Conservation (phyloP, 177 flowering plant genomes). For the Vitis hybrid region DNA sequence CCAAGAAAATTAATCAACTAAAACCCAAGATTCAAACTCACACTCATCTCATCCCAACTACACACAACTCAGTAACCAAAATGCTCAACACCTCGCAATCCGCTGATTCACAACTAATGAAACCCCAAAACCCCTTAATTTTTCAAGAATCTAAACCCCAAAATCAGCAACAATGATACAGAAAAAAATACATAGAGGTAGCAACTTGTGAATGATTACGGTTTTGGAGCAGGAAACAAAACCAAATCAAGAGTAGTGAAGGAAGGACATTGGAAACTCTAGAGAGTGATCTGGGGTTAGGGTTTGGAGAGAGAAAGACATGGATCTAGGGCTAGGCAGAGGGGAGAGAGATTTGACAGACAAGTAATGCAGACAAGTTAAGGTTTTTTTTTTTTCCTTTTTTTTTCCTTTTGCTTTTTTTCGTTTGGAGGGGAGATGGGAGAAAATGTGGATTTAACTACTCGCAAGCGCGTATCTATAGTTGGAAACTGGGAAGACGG, state of each 20-base stretch:
- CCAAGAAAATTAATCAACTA: not conserved
- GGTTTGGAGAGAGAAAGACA: slow-evolving; percentile 14
- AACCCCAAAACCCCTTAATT: slow-evolving; percentile 2
- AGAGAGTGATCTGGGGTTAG: slow-evolving; percentile 24
- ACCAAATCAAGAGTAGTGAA: not conserved
- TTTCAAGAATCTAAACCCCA: not conserved
- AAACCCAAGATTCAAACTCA: not conserved
- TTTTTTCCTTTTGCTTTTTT: no score
- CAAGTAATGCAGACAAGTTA: not conserved
- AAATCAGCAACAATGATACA: not conserved
- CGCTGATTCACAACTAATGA: slow-evolving; percentile 1
- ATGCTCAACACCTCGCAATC: not conserved
- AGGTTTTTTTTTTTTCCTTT: no score
- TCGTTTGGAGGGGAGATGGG: no score
- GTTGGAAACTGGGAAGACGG: not conserved
- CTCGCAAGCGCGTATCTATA: not conserved
- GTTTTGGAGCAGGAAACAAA: not conserved
- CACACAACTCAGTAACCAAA: not conserved
- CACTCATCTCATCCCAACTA: not conserved
- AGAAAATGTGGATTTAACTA: no score
- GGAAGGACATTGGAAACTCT: slow-evolving; percentile 8
- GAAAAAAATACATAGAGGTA: slow-evolving; percentile 1
- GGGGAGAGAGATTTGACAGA: slow-evolving; percentile 5
- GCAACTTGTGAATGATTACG: not conserved
- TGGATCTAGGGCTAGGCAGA: slow-evolving; percentile 27